Evolutionary conservation across 2,329 filamentous ascomycete species (phyloP).

Genomic region (Penicillium sp.): DNA sequence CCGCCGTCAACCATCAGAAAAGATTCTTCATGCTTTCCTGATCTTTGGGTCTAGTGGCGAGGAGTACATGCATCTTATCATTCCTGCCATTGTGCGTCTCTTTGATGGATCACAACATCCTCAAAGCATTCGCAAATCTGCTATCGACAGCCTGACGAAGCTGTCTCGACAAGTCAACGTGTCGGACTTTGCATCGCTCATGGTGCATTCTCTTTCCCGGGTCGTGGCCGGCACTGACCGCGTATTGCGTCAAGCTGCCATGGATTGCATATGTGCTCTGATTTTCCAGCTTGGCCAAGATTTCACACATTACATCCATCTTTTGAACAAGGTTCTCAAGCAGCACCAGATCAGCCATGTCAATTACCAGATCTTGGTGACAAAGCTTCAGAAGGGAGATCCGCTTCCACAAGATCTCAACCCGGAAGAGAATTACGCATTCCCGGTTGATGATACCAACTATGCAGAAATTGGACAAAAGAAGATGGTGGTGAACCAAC

Average conservation of each 20-base stretch:
- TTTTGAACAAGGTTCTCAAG: conserved; percentile 82
- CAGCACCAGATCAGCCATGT: conserved; percentile 79
- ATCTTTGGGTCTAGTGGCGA: conserved; percentile 95
- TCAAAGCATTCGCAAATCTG: conserved; percentile 74
- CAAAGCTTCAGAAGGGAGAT: conserved; percentile 91
- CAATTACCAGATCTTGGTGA: conserved; percentile 89
- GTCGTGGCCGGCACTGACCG: conserved; percentile 74
- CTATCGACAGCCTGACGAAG: conserved; percentile 92
- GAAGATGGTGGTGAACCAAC: conserved; percentile 95
- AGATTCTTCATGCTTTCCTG: conserved; percentile 89
- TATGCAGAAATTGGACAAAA: conserved; percentile 84
- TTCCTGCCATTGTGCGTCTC: conserved; percentile 89
- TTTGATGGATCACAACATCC: conserved; percentile 89
- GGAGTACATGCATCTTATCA: conserved; percentile 99
- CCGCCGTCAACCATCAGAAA: conserved; percentile 79
- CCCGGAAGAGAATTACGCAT: conserved; percentile 76
- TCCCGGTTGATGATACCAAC: conserved; percentile 74
- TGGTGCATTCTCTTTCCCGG: conserved; percentile 88
- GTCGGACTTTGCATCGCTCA: conserved; percentile 93
- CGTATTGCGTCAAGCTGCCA: conserved; percentile 72
- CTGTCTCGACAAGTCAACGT: conserved; percentile 95
- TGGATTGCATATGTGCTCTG: conserved; percentile 91
- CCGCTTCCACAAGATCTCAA: conserved; percentile 92
- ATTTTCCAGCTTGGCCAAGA: conserved; percentile 96
- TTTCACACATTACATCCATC: conserved; percentile 89